These are phyloP conservation scores for Microcera coccophila DNA, from an alignment of 2,329 filamentous ascomycete genomes.

Conservation along the genomic window DNA sequence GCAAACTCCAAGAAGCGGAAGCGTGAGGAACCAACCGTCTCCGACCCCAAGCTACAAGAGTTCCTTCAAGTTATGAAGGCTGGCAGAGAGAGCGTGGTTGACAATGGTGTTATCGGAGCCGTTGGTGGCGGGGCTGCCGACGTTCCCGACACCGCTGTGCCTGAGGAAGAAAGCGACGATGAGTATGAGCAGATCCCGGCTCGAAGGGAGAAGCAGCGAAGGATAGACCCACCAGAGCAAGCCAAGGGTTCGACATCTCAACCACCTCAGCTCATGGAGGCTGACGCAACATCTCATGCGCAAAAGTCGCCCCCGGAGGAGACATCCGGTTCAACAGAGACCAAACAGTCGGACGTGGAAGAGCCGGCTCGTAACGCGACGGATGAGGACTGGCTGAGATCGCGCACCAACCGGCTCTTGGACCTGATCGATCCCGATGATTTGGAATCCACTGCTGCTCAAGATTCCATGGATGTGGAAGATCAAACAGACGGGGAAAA, in stretches of 20 bases:
- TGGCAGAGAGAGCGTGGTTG: slow-evolving; percentile 32
- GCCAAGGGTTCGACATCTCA: slow-evolving; percentile 14
- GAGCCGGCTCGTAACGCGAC: slow-evolving; percentile 46
- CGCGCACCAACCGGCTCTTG: slow-evolving; percentile 78
- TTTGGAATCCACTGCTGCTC: slow-evolving; percentile 23
- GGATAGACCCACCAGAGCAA: slow-evolving; percentile 27
- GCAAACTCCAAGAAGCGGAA: slow-evolving; percentile 64
- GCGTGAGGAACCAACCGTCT: slow-evolving; percentile 52
- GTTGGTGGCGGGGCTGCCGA: slow-evolving; percentile 16
- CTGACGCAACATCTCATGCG: slow-evolving; percentile 9
- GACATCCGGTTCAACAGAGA: slow-evolving; percentile 21
- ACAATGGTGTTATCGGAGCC: slow-evolving; percentile 27
- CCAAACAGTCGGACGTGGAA: slow-evolving; percentile 18
- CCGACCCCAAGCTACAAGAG: slow-evolving; percentile 79
- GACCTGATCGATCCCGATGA: slow-evolving; percentile 78
- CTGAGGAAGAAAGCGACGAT: slow-evolving; percentile 63
- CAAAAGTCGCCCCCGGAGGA: slow-evolving; percentile 14
- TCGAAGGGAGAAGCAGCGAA: slow-evolving; percentile 47
- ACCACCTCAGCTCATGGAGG: slow-evolving; percentile 18
- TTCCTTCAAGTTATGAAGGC: slow-evolving; percentile 79
- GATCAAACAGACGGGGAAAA: slow-evolving; percentile 15
- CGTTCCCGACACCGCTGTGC: slow-evolving; percentile 35
- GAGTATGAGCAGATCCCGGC: slow-evolving; percentile 67
- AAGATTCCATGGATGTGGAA: slow-evolving; percentile 15
- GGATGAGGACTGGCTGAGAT: slow-evolving; percentile 93